Conservation (phyloP, 441 rosid genomes). For the California macrophylla region DNA sequence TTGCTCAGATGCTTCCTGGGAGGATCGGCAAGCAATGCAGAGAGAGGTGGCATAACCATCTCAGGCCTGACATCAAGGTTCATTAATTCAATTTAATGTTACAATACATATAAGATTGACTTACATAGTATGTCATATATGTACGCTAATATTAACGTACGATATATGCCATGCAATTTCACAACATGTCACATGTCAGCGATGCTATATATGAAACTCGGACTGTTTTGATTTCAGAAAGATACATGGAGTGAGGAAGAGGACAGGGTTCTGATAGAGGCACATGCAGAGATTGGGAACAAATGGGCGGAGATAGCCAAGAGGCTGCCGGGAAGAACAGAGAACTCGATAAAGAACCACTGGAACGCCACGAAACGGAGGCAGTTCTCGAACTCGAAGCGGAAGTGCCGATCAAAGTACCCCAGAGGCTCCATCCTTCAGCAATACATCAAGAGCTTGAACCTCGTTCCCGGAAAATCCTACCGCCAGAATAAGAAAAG, state of each 20-base stretch:
- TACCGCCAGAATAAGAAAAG: slow-evolving; percentile 18
- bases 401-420: slow-evolving; percentile 51
- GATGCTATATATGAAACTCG: too few relatives aligned
- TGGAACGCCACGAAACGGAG: slow-evolving; percentile 95
- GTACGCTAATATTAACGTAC: too few relatives aligned
- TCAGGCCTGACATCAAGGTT: slow-evolving; percentile 82
- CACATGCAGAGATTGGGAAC: slow-evolving; percentile 76
- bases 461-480: slow-evolving; percentile 27
- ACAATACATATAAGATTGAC: too few relatives aligned
- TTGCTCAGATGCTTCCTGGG: slow-evolving; percentile 76
- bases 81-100: background rate
- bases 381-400: slow-evolving; percentile 47
- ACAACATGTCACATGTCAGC: too few relatives aligned
- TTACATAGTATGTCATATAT: too few relatives aligned
- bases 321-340: slow-evolving; percentile 84
- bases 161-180: too few relatives aligned
- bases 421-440: slow-evolving; percentile 67
- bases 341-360: slow-evolving; percentile 90
- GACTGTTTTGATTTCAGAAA: slow-evolving; percentile 35
- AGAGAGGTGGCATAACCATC: slow-evolving; percentile 96
- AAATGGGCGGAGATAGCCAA: slow-evolving; percentile 97
- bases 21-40: slow-evolving; percentile 90
- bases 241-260: slow-evolving; percentile 89
- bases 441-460: slow-evolving; percentile 85
- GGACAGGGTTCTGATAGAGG: slow-evolving; percentile 59